Base-by-base conservation (phyloP, 306 rosid genomes). In the Canavalia ensiformis region DNA sequence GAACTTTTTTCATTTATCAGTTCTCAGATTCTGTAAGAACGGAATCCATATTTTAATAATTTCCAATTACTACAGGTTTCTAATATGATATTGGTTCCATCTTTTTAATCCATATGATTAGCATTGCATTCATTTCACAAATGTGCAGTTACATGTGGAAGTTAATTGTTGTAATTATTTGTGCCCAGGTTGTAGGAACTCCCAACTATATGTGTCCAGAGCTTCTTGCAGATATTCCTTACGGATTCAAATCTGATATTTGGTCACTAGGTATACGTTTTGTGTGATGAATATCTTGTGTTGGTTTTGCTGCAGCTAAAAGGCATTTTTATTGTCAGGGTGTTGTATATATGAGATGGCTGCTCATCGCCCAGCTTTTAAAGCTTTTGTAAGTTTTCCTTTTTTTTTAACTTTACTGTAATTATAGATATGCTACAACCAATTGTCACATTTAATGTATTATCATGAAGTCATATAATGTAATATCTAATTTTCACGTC, bases 201-300 rank as follows among this genome's bases (percentile, higher is more conserved):
- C 99, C 99, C 33, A 96, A 96, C 84, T 96, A 96, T 83, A 96
- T 96, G 99, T 96, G 99, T 87, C 99, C 99, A 65, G 99, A 96
- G 89, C 94, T 96, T 68, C 97, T 96, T 76, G 98, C 99, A 3
- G 99, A 96, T 86, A 96, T 96, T 84, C 99, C 99, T 9, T 96
- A 96, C 69, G 99, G 99, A 82, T 96, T 96, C 86, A 96, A 96
- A 85, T 96, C 99, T 72, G 99, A 96, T 84, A 96, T 96, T 86
- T 96, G 99, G 99, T 96, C 99, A 46, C 88, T 96, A 60, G 99
- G 99, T 96, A 90, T 75, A 78, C 18, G 42, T 75, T 65, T 51
- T 79, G 29, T 3, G 77, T 60, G 0, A 68, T 47, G 39, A 13
- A 37, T 79, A 59, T 76, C 33, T 18, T 18, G 25, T 18, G 25